These are phyloP conservation scores for Termitomyces bulborhizus DNA, from an alignment of 768 basidiomycete species.

Conservation along the genomic window DNA sequence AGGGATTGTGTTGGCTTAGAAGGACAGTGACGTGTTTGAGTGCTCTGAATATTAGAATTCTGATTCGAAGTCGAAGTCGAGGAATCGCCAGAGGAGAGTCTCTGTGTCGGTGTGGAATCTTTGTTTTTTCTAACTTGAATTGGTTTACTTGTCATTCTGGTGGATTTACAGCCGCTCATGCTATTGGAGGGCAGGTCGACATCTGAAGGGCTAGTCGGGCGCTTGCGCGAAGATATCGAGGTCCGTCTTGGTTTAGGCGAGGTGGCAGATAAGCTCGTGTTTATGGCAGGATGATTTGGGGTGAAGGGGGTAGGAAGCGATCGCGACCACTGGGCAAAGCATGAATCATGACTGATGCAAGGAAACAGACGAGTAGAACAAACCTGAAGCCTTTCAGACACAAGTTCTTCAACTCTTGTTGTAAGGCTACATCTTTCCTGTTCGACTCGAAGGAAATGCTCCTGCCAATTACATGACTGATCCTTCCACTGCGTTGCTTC, in stretches of 20 bases:
- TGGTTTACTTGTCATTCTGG: constrained; percentile 5
- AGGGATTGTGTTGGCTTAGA: constrained; percentile 7
- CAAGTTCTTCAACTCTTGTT: constrained; percentile 51
- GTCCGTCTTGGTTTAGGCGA: constrained; percentile 23
- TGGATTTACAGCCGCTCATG: constrained; percentile 11
- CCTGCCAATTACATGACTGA: constrained; percentile 74
- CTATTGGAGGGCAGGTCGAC: constrained; percentile 18
- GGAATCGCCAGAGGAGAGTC: background rate
- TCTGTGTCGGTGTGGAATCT: background rate
- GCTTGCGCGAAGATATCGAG: constrained; percentile 22
- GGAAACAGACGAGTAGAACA: constrained; percentile 13
- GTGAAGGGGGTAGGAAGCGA: constrained; percentile 23
- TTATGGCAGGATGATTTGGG: constrained; percentile 23
- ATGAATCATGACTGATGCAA: constrained; percentile 2
- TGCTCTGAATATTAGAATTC: background rate
- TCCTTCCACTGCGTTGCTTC: constrained; percentile 71
- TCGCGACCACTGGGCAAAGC: constrained; percentile 10
- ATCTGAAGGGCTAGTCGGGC: constrained; percentile 20
- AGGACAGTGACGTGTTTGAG: constrained; percentile 7
- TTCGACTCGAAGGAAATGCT: constrained; percentile 71
- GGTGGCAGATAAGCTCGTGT: constrained; percentile 21
- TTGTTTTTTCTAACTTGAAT: constrained; percentile 4
- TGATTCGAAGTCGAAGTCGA: background rate
- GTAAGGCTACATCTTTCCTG: constrained; percentile 57
- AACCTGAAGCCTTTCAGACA: constrained; percentile 44